Evolutionary conservation across 805 yeast genomes (phyloP).

Genomic region (Grigorovia humatica): DNA sequence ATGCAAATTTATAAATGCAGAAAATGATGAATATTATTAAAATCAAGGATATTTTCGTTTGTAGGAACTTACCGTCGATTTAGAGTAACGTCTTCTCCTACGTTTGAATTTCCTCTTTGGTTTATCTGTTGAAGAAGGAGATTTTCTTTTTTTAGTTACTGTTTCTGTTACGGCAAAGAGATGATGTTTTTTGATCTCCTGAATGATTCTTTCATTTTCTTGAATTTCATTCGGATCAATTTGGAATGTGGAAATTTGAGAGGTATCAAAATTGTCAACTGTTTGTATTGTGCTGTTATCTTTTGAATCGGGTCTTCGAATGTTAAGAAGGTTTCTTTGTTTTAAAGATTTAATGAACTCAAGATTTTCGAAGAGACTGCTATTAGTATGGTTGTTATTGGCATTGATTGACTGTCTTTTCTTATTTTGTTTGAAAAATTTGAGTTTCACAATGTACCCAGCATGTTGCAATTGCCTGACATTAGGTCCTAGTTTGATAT

Average conservation of each 20-base stretch:
- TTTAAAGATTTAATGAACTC: background rate
- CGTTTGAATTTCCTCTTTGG: background rate
- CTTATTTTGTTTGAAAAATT: conserved; percentile 27
- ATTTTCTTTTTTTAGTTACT: background rate
- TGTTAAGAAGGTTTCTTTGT: background rate
- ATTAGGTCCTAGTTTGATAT: conserved; percentile 53
- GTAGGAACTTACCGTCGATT: background rate
- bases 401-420: conserved; percentile 12
- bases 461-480: conserved; percentile 41
- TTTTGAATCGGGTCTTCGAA: background rate
- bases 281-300: background rate
- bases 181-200: background rate
- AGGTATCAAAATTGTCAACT: background rate
- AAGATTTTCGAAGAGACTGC: background rate
- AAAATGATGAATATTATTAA: background rate
- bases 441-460: conserved; percentile 38
- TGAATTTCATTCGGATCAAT: background rate
- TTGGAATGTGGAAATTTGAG: background rate
- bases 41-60: background rate
- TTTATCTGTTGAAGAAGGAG: background rate
- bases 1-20: background rate
- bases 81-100: background rate
- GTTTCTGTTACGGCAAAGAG: background rate
- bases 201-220: background rate
- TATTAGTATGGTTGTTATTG: background rate